Evolutionary conservation across 73 alveolate species (phyloP).

Genomic region (Durusdinium trenchii): DNA sequence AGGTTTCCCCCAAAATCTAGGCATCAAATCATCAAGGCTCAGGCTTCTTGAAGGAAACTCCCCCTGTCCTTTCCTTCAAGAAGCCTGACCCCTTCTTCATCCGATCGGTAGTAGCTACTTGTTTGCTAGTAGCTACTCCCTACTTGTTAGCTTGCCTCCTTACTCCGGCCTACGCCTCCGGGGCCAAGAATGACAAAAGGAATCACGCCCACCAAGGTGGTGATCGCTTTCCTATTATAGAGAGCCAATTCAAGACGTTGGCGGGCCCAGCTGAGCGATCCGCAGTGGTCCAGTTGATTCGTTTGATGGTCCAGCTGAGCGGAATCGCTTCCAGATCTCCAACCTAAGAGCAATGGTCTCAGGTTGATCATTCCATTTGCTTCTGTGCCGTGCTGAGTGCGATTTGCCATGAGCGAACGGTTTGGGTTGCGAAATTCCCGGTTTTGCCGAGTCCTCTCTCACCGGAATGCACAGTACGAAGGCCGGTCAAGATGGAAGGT

Average conservation of each 20-base stretch:
- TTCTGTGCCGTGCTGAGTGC: not conserved
- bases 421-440: not conserved
- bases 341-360: not conserved
- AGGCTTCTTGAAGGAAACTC: too few species aligned
- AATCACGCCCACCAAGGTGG: constrained; percentile 65
- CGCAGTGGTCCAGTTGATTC: not conserved
- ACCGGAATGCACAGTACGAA: constrained; percentile 93
- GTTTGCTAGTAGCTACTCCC: too few species aligned
- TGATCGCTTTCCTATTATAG: constrained; percentile 64
- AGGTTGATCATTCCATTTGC: constrained; percentile 82
- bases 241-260: constrained; percentile 33
- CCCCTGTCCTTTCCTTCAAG: too few species aligned
- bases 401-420: not conserved
- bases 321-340: not conserved
- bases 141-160: too few species aligned
- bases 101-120: too few species aligned
- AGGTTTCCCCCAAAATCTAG: too few species aligned
- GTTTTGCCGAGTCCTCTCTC: constrained; percentile 30
- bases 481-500: constrained; percentile 5
- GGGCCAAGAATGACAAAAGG: too few species aligned
- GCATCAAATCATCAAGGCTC: too few species aligned
- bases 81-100: too few species aligned
- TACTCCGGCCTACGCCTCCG: too few species aligned
- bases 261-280: not conserved
- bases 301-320: not conserved